Evolutionary conservation across 202 grass and related monocot genomes (phyloP).

Genomic region (Carex arenaria): DNA sequence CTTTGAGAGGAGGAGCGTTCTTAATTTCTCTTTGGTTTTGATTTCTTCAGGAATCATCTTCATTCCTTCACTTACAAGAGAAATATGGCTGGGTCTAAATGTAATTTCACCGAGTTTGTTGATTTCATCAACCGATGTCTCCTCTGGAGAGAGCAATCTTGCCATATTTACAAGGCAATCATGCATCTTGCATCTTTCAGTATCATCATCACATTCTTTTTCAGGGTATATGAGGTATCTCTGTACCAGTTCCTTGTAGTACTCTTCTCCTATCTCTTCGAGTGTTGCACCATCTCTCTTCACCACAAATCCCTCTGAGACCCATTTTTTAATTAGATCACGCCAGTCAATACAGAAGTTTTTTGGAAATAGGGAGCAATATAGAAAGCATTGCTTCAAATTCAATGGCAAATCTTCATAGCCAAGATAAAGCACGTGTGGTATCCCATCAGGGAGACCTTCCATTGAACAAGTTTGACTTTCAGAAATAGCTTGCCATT

Average conservation of each 20-base stretch:
- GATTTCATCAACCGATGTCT: constrained; percentile 28
- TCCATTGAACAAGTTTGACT: constrained; percentile 40
- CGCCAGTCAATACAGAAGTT: constrained; percentile 21
- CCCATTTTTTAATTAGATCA: constrained; percentile 51
- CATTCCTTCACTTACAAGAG: constrained; percentile 30
- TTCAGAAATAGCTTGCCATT: constrained; percentile 35
- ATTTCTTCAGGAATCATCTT: constrained; percentile 26
- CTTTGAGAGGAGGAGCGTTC: constrained; percentile 56
- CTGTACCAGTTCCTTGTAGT: constrained; percentile 54
- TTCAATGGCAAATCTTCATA: constrained; percentile 61
- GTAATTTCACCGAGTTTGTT: constrained; percentile 25
- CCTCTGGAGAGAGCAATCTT: constrained; percentile 37
- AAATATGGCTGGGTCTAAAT: constrained; percentile 32
- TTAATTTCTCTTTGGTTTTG: constrained; percentile 40
- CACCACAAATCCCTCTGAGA: constrained; percentile 53
- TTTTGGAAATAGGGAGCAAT: constrained; percentile 54
- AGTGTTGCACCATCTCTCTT: constrained; percentile 21
- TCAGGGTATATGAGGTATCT: constrained; percentile 52
- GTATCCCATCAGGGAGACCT: constrained; percentile 39
- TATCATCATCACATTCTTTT: background rate
- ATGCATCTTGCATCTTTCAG: constrained; percentile 46
- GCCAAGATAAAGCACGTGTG: constrained; percentile 50
- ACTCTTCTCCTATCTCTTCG: constrained; percentile 56
- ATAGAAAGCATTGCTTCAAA: constrained; percentile 73
- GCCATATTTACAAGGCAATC: constrained; percentile 42